These are phyloP conservation scores for Sporothrix inflata DNA, from an alignment of 2,329 filamentous ascomycete genomes.

Conservation along the genomic window DNA sequence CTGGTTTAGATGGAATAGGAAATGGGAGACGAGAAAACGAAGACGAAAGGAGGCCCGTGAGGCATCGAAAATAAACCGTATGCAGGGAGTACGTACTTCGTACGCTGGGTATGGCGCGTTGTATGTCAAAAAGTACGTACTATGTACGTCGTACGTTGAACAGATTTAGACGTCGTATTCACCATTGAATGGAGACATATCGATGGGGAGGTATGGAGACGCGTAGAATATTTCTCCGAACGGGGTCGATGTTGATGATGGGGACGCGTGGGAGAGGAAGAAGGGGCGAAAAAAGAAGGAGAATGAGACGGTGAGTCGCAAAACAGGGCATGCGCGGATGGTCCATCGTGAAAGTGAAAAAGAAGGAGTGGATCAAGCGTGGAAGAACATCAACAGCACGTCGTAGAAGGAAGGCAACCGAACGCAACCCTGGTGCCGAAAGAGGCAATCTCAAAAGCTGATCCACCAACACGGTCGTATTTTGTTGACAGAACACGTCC, in stretches of 20 bases:
- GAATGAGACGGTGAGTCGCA: not conserved
- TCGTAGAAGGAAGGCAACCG: not conserved
- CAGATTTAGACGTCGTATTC: not conserved
- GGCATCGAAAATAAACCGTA: not conserved
- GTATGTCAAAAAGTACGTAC: not conserved
- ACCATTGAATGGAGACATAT: constrained; percentile 5
- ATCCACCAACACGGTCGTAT: too few relatives aligned
- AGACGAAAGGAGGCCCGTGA: not conserved
- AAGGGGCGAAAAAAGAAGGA: not conserved
- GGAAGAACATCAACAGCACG: not conserved
- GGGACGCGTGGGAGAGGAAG: not conserved
- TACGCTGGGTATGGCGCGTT: not conserved
- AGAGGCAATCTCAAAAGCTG: not conserved
- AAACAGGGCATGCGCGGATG: not conserved
- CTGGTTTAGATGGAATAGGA: constrained; percentile 3
- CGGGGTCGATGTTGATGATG: too few relatives aligned
- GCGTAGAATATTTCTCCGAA: too few relatives aligned
- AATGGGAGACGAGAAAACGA: not conserved
- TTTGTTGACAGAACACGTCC: not conserved
- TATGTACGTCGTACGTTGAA: not conserved
- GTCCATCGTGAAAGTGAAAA: not conserved
- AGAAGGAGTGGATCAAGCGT: not conserved
- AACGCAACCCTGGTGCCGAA: constrained; percentile 1
- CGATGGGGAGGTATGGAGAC: not conserved
- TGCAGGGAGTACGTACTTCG: not conserved